A percentile compares a stretch with the other conserved stretches of the same genome.
These are phyloP conservation scores for Monilinia aucupariae DNA, from an alignment of 2,329 filamentous ascomycete genomes.

Conservation along the genomic window DNA sequence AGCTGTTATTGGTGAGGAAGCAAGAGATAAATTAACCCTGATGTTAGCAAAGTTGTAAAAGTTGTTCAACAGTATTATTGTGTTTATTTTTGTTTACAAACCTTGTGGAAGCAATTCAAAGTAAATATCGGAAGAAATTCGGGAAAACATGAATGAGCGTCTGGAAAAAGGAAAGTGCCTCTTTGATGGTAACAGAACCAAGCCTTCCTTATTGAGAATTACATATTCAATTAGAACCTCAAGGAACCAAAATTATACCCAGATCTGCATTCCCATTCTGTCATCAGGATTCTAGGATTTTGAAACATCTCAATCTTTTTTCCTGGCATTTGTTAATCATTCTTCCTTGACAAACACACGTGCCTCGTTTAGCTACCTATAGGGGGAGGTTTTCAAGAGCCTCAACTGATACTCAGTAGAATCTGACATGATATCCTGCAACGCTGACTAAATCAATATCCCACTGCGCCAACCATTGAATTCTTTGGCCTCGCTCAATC, in stretches of 20 bases:
- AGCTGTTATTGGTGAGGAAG: background rate
- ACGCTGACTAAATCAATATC: background rate
- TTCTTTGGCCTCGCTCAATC: background rate
- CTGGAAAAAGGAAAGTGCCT: background rate
- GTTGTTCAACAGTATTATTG: background rate
- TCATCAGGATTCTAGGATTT: background rate
- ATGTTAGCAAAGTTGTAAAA: background rate
- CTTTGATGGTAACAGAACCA: background rate
- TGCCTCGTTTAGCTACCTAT: background rate
- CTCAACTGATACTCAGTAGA: slow-evolving; percentile 3
- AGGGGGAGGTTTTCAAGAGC: background rate
- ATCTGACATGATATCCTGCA: slow-evolving; percentile 12
- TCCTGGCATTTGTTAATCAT: background rate
- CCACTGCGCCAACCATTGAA: background rate
- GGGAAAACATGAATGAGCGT: background rate
- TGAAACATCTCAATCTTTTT: background rate
- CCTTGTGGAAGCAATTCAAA: background rate
- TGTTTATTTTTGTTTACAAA: background rate
- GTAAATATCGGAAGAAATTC: background rate
- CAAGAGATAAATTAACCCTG: background rate
- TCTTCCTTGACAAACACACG: background rate
- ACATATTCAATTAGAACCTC: background rate
- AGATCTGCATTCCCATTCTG: background rate
- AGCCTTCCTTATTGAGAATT: background rate
- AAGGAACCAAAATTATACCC: background rate